Conservation (phyloP, 2,329 filamentous ascomycete species). For the Camptophora hylomeconis region DNA sequence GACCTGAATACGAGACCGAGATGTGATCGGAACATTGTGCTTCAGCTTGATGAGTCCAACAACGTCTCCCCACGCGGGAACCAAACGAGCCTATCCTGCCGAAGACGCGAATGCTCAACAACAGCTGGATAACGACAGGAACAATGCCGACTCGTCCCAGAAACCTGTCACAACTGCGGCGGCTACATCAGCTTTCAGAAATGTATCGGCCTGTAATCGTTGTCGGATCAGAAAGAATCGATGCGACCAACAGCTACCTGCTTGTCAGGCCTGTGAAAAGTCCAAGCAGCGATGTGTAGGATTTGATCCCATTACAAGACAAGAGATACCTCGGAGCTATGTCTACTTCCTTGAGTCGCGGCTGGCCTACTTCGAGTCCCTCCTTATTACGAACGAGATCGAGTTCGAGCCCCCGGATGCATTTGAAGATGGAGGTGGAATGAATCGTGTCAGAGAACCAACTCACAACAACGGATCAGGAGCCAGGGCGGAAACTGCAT, state of each 20-base stretch:
- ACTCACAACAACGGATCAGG: constrained; percentile 18
- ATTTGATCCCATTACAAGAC: constrained; percentile 92
- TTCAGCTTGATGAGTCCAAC: too few relatives aligned
- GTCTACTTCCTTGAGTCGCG: constrained; percentile 89
- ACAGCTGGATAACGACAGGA: constrained; percentile 6
- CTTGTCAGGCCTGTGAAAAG: constrained; percentile 85
- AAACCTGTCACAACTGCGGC: constrained; percentile 15
- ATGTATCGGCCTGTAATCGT: constrained; percentile 88
- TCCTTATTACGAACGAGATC: constrained; percentile 58
- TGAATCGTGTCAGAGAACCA: constrained; percentile 19
- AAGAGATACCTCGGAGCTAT: constrained; percentile 84
- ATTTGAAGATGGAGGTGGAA: constrained; percentile 40
- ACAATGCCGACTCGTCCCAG: constrained; percentile 9
- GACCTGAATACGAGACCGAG: too few relatives aligned
- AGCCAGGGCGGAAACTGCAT: too few relatives aligned
- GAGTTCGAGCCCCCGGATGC: constrained; percentile 56
- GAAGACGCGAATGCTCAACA: constrained; percentile 10
- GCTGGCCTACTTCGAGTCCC: constrained; percentile 66
- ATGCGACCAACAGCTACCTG: constrained; percentile 84
- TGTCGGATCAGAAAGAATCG: constrained; percentile 87
- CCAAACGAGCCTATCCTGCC: constrained; percentile 17
- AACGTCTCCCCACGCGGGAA: constrained; percentile 13
- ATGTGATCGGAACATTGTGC: too few relatives aligned
- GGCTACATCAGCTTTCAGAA: constrained; percentile 49
- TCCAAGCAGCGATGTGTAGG: constrained; percentile 84